Evolutionary conservation across 371 early-diverging fungal genomes (phyloP).

Genomic region (Rhizopus delemar): DNA sequence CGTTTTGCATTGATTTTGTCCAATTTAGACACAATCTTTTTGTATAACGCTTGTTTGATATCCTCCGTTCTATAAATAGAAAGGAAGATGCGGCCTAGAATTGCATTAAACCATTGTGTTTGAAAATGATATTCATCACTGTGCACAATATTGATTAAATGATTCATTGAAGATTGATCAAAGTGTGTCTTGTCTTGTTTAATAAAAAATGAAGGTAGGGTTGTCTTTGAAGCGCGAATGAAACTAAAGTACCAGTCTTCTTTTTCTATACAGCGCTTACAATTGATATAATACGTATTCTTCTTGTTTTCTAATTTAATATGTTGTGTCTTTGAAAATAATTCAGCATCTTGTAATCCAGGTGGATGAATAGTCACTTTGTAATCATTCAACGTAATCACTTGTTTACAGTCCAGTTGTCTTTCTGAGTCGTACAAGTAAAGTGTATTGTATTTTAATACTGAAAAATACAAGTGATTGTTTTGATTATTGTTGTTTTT

Average conservation of each 20-base stretch:
- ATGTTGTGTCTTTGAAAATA: slow-evolving; percentile 56
- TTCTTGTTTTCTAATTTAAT: slow-evolving; percentile 46
- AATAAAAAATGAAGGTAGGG: slow-evolving; percentile 1
- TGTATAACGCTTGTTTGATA: slow-evolving; percentile 59
- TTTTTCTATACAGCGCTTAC: slow-evolving; percentile 71
- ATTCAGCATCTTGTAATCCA: slow-evolving; percentile 59
- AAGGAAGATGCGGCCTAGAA: slow-evolving; percentile 80
- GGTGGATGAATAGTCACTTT: slow-evolving; percentile 67
- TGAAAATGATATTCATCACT: slow-evolving; percentile 67
- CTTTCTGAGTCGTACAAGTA: slow-evolving; percentile 84
- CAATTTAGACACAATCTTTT: slow-evolving; percentile 67
- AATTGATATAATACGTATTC: slow-evolving; percentile 54
- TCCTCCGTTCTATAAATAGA: slow-evolving; percentile 68
- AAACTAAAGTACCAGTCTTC: slow-evolving; percentile 87
- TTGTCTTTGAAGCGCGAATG: slow-evolving; percentile 45
- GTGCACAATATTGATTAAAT: slow-evolving; percentile 58
- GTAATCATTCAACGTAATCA: slow-evolving; percentile 69
- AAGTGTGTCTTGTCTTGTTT: slow-evolving; percentile 49
- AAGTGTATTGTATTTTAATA: slow-evolving; percentile 77
- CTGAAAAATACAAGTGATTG: slow-evolving; percentile 70
- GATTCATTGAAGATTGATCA: slow-evolving; percentile 57
- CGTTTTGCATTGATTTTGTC: slow-evolving; percentile 67
- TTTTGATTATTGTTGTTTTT: slow-evolving; percentile 28
- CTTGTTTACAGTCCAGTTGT: slow-evolving; percentile 76
- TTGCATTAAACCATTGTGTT: slow-evolving; percentile 88